phyloP scores from a whole-genome alignment of 2,329 filamentous ascomycete genomes.

The Pseudocercospora macadamiae region DNA sequence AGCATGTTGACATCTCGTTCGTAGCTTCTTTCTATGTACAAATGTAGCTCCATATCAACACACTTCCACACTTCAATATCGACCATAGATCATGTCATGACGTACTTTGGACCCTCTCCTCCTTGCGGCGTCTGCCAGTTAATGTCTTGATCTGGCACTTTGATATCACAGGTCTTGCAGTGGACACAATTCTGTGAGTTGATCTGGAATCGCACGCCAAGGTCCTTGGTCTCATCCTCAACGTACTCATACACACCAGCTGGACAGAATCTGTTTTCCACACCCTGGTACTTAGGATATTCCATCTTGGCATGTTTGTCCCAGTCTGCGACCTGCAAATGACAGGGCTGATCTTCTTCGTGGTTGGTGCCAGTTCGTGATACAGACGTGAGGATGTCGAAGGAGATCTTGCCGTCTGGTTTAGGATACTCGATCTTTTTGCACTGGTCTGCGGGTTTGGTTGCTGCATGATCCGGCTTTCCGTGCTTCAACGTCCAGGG shows the following conservation, averaged over 20 bases:
- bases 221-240: conserved; percentile 82
- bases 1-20: too few species aligned
- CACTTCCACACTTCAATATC: background rate
- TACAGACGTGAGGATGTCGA: conserved; percentile 95
- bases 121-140: conserved; percentile 89
- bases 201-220: conserved; percentile 95
- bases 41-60: background rate
- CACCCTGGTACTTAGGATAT: conserved; percentile 84
- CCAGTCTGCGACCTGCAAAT: conserved; percentile 94
- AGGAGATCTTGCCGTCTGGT: conserved; percentile 91
- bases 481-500: conserved; percentile 94
- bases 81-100: conserved; percentile 51
- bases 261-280: conserved; percentile 96
- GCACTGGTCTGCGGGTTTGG: conserved; percentile 76
- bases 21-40: background rate
- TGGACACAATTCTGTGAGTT: conserved; percentile 98
- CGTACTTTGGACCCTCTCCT: conserved; percentile 73
- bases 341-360: conserved; percentile 96
- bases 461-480: conserved; percentile 74
- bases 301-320: conserved; percentile 82
- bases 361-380: conserved; percentile 96
- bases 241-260: conserved; percentile 98
- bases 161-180: conserved; percentile 99
- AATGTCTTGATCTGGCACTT: conserved; percentile 94
- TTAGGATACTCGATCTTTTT: conserved; percentile 95